phyloP scores from a whole-genome alignment of 768 basidiomycete genomes.

The Chalciporus piperatus region DNA sequence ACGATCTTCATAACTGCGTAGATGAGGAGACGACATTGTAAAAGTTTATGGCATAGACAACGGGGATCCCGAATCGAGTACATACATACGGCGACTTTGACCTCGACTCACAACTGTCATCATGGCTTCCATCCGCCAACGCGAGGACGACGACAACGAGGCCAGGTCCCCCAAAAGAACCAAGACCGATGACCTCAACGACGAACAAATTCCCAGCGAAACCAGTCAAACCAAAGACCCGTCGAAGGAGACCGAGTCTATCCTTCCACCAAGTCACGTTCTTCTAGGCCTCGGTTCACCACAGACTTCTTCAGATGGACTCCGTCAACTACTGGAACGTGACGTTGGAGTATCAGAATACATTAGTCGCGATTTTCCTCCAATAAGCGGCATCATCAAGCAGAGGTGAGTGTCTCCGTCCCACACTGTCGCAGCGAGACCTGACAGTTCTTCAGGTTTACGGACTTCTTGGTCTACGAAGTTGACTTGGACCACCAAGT shows the following conservation, averaged over 20 bases:
- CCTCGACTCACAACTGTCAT: neutral
- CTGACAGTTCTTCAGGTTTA: conserved; percentile 61
- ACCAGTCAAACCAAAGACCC: neutral
- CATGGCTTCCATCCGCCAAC: conserved; percentile 42
- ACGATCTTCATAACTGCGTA: conserved; percentile 60
- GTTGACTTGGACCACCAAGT: conserved; percentile 79
- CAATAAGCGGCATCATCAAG: conserved; percentile 92
- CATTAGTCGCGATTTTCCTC: conserved; percentile 62
- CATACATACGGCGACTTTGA: neutral
- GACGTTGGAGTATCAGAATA: conserved; percentile 93
- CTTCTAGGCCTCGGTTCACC: conserved; percentile 61
- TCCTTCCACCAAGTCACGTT: conserved; percentile 73
- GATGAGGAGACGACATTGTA: conserved; percentile 36
- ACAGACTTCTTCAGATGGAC: conserved; percentile 44
- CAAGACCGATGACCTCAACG: conserved; percentile 12
- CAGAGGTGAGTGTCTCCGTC: conserved; percentile 62
- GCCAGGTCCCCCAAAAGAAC: conserved; percentile 38
- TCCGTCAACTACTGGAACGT: conserved; percentile 63
- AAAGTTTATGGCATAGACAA: too few species aligned
- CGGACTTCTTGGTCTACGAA: conserved; percentile 95
- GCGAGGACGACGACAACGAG: conserved; percentile 44
- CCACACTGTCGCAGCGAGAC: neutral
- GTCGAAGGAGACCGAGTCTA: conserved; percentile 16
- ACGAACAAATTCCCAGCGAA: conserved; percentile 5
- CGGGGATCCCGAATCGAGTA: too few species aligned